Evolutionary conservation across 2,329 filamentous ascomycete species (phyloP), one percentile per base, ranked within the genome.

Genomic region (Myotisia sp.): DNA sequence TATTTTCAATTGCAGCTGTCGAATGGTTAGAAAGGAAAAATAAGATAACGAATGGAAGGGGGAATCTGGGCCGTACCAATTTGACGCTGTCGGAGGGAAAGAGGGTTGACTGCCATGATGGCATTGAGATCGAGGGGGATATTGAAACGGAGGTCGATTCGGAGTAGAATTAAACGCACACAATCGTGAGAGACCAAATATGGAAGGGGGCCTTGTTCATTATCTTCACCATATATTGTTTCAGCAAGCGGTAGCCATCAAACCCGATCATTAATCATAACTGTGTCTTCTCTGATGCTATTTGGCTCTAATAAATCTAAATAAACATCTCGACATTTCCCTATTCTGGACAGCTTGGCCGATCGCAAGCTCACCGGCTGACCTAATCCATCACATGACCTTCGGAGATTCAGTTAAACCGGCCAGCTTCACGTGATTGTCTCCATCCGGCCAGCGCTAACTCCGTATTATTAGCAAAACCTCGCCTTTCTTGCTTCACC

Each of bases 1-100:
- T 85, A 60, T 84, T 87, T 65, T 92, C 85, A 51, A 98, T 84
- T 12, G 87, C 87, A 32, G 79, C 86, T 92, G 44, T 24, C 29
- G 27, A 36, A 27, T 37, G 36, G 34, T 36, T 27, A 26, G 36
- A 26, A 10, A 37, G 20, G 10, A 10, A 26, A 21, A 17, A 14
- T 16, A 34, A 17, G 7, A 7, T 18, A 14, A n/a, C 14, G 14
- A n/a, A 17, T 24, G 20, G 9, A 20, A 10, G 20, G 23, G 2
- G 13, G 10, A 33, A 17, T 10, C 5, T 3, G 2, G 8, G 26
- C 8, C 70, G 51, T 63, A 78, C 75, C 72, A 59, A 81, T 75
- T 65, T 82, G 77, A 51, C 75, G 73, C 61, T 80, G 76, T 53
- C 77, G 67, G 45, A 82, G 67, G 47, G 71, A 73, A 52, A 68